Conservation (phyloP, 169 alveolate species). For the Sarcocystis neurona region DNA sequence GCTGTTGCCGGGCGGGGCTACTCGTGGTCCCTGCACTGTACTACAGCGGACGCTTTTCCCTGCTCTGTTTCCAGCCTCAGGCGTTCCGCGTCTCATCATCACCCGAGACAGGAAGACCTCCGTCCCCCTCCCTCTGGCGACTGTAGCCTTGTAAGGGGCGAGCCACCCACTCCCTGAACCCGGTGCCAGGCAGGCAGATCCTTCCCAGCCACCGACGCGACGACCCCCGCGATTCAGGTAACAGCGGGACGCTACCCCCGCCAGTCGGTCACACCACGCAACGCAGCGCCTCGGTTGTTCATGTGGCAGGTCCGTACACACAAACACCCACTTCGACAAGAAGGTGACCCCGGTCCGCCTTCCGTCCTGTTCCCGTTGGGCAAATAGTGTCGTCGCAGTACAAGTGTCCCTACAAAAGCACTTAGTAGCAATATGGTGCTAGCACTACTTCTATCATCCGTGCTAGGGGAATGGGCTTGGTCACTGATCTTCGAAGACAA, state of each 20-base stretch:
- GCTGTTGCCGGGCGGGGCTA: background rate
- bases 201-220: constrained; percentile 20
- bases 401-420: too few species aligned
- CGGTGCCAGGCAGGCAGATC: background rate
- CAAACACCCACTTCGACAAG: background rate
- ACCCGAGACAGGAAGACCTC: constrained; percentile 24
- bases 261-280: constrained; percentile 2
- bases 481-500: too few species aligned
- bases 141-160: constrained; percentile 25
- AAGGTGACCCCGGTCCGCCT: constrained; percentile 12
- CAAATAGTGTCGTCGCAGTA: too few species aligned
- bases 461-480: too few species aligned
- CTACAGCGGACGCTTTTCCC: constrained; percentile 29
- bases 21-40: background rate
- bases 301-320: background rate
- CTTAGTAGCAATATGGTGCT: too few species aligned
- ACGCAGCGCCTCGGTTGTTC: background rate
- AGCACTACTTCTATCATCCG: too few species aligned
- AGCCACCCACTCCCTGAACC: background rate
- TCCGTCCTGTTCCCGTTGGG: too few species aligned
- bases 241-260: constrained; percentile 22
- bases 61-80: constrained; percentile 23
- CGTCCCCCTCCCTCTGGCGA: constrained; percentile 15
- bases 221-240: constrained; percentile 4
- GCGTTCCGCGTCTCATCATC: constrained; percentile 26